These are phyloP conservation scores for Chlorophyllum brunneum DNA, from an alignment of 768 basidiomycete genomes.

Conservation along the genomic window DNA sequence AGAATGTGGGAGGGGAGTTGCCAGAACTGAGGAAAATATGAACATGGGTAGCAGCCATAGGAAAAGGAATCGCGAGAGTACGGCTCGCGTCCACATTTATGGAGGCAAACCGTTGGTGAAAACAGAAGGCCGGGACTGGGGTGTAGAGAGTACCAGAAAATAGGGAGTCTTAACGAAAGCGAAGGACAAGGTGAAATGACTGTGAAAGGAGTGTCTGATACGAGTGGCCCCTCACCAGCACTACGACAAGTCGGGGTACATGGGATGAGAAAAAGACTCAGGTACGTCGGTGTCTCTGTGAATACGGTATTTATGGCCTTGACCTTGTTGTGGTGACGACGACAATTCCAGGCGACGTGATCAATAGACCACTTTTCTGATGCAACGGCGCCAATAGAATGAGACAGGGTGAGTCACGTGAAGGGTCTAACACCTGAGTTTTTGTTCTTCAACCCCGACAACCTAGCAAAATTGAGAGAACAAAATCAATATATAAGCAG, in stretches of 20 bases:
- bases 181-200: slow-evolving; percentile 1
- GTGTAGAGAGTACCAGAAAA: background rate
- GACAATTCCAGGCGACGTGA: background rate
- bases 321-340: slow-evolving; percentile 3
- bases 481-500: too few species aligned
- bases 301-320: slow-evolving; percentile 1
- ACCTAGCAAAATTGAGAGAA: background rate
- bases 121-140: background rate
- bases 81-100: slow-evolving; percentile 7
- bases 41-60: background rate
- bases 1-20: background rate
- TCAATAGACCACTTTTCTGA: slow-evolving; percentile 4
- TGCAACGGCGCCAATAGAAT: background rate
- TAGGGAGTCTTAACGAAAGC: background rate
- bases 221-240: background rate
- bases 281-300: background rate
- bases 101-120: background rate
- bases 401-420: background rate
- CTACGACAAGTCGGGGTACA: background rate
- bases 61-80: slow-evolving; percentile 5
- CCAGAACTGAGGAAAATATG: background rate
- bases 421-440: background rate
- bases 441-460: too few species aligned
- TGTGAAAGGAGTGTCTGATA: background rate
- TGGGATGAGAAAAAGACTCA: background rate